A percentile compares a stretch with the other conserved stretches of the same genome.
phyloP scores from a whole-genome alignment of 2,329 filamentous ascomycete species.

The Diaporthe caulivora region DNA sequence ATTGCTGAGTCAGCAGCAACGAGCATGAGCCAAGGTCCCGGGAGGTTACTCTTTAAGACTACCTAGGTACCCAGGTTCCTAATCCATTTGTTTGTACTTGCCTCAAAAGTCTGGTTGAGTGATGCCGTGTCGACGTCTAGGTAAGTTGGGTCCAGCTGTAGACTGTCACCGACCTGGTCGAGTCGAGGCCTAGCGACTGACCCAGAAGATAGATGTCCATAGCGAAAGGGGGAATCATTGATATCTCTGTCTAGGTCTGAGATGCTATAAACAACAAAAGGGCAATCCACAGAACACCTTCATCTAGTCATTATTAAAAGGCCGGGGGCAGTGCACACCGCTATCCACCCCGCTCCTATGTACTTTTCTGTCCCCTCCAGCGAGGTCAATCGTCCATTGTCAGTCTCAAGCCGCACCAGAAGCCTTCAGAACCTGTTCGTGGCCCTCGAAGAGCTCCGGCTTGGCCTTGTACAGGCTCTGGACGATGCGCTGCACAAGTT shows the following conservation, averaged over 20 bases:
- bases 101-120: not conserved
- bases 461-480: slow-evolving; percentile 54
- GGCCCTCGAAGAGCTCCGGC: slow-evolving; percentile 48
- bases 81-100: too few relatives aligned
- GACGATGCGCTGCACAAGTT: slow-evolving; percentile 75
- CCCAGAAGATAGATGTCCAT: not conserved
- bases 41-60: too few relatives aligned
- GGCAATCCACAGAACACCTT: slow-evolving; percentile 31
- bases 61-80: not conserved
- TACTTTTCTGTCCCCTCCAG: slow-evolving; percentile 15
- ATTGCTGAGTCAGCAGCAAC: slow-evolving; percentile 14
- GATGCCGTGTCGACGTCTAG: not conserved
- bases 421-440: slow-evolving; percentile 48
- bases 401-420: slow-evolving; percentile 41
- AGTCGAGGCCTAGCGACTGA: too few relatives aligned
- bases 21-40: not conserved
- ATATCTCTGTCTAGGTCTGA: slow-evolving; percentile 39
- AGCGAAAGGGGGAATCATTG: slow-evolving; percentile 41
- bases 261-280: slow-evolving; percentile 28
- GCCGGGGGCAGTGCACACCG: slow-evolving; percentile 13
- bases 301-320: slow-evolving; percentile 37
- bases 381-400: not conserved
- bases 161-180: not conserved
- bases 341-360: slow-evolving; percentile 20
- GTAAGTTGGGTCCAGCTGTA: too few relatives aligned